Evolutionary conservation across 2,329 filamentous ascomycete species (phyloP), one percentile per base, ranked within the genome.

Genomic region (Orbilia quercus): DNA sequence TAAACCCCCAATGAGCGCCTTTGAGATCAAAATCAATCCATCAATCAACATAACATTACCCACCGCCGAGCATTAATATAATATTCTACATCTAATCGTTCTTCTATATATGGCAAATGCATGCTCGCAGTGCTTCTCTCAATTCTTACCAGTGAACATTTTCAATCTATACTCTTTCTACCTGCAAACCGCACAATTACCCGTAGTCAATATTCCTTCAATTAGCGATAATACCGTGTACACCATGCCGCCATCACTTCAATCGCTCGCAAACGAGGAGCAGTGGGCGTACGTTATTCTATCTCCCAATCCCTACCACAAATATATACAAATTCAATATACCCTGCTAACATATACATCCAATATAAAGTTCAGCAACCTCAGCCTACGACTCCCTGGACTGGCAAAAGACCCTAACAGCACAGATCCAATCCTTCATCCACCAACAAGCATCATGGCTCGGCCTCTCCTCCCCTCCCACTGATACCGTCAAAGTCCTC

Each of bases 381-480:
- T 73, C 69, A 3, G 31, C 54, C n/a, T 73, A 73, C 48, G 69
- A 73, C 60, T 65, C 69, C 31, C 60, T 66, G 54, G 60, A 66
- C 40, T 73, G 69, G 69, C 69, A 73, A 31, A 66, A 51, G n/a
- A 48, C 53, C 22, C 34, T 73, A 14, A 73, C 69, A 7, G 18
- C 28, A 25, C 50, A 66, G 34, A 38, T 62, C 40, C 54, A 16
- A 5, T n/a, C 45, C 42, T 73, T 73, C 36, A 66, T 73, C 48
- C 60, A 45, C 50, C 9, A 40, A 20, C 54, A 73, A 44, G 42
- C 54, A n/a, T 11, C 38, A 20, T 62, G 54, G 54, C 60, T 73
- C n/a, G 38, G 16, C 20, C 53, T 73, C 48, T 50, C 69, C 7
- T 55, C 69, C 7, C 69, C 69, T 34, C 69, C 69, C 6, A 16